Conservation (phyloP, 2,329 filamentous ascomycete genomes). For the Magnaporthiopsis poae region DNA sequence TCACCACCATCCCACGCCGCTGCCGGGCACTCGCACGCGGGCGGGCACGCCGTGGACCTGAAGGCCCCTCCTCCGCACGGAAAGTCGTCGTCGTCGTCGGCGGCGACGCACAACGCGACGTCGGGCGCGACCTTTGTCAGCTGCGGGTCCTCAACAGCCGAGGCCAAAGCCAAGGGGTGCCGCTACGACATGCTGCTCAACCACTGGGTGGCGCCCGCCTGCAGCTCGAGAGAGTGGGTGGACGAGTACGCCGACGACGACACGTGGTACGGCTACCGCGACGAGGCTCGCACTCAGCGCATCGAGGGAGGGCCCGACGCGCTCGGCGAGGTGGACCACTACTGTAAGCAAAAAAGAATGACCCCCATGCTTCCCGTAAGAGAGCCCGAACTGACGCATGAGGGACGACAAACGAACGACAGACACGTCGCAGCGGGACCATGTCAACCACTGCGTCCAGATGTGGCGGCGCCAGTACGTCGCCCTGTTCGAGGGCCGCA, state of each 20-base stretch:
- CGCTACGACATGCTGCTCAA: slow-evolving; percentile 12
- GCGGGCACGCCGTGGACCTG: background rate
- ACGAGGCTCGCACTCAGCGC: slow-evolving; percentile 16
- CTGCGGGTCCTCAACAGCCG: slow-evolving; percentile 12
- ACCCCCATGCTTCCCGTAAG: no score
- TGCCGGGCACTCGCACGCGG: background rate
- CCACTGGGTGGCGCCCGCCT: slow-evolving; percentile 11
- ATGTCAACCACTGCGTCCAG: slow-evolving; percentile 20
- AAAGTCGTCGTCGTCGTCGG: no score
- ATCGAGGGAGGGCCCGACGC: slow-evolving; percentile 12
- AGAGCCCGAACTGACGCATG: no score
- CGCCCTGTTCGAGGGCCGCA: slow-evolving; percentile 16
- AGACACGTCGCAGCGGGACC: slow-evolving; percentile 14
- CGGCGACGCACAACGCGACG: slow-evolving; percentile 3
- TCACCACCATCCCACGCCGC: background rate
- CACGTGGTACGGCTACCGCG: slow-evolving; percentile 17
- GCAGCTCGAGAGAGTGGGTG: slow-evolving; percentile 15
- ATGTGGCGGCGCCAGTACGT: slow-evolving; percentile 20
- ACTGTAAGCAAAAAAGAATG: slow-evolving; percentile 11
- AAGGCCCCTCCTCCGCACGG: background rate
- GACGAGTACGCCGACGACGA: slow-evolving; percentile 19
- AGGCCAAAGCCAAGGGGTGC: slow-evolving; percentile 11
- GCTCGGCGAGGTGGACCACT: slow-evolving; percentile 16
- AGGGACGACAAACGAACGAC: no score
- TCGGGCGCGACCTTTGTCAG: slow-evolving; percentile 1